Conservation (phyloP, 2,329 filamentous ascomycete species). For the Fonsecaea pedrosoi region DNA sequence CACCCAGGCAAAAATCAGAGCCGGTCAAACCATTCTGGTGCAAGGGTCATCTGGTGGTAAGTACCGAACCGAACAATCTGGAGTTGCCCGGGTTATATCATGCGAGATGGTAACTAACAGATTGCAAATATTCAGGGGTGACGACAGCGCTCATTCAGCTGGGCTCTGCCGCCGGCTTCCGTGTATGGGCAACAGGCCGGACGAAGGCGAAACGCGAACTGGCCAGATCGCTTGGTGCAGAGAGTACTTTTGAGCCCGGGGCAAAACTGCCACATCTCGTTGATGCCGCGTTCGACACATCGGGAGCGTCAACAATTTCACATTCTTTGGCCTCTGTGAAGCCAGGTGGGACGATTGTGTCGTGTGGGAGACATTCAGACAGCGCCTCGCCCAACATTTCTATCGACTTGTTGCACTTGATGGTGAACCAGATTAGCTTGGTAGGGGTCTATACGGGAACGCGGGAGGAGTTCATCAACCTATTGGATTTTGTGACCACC, state of each 20-base stretch:
- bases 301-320: conserved; percentile 29
- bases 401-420: conserved; percentile 24
- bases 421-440: conserved; percentile 25
- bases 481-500: conserved; percentile 26
- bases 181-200: conserved; percentile 31
- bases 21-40: conserved; percentile 31
- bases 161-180: conserved; percentile 30
- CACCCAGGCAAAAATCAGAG: conserved; percentile 23
- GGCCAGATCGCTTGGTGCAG: conserved; percentile 23
- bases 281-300: conserved; percentile 32
- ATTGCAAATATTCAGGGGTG: conserved; percentile 18
- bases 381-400: conserved; percentile 14
- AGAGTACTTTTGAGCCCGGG: conserved; percentile 29
- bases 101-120: neutral
- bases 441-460: conserved; percentile 31
- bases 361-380: conserved; percentile 32
- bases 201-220: conserved; percentile 27
- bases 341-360: conserved; percentile 29
- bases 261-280: conserved; percentile 25
- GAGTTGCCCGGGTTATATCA: neutral
- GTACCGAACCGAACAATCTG: neutral
- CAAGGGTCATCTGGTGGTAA: conserved; percentile 34
- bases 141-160: conserved; percentile 33
- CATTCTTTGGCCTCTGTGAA: conserved; percentile 28
- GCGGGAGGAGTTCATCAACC: conserved; percentile 32